Evolutionary conservation across 345 rosid species (phyloP).

Genomic region (Populus pruinosa): DNA sequence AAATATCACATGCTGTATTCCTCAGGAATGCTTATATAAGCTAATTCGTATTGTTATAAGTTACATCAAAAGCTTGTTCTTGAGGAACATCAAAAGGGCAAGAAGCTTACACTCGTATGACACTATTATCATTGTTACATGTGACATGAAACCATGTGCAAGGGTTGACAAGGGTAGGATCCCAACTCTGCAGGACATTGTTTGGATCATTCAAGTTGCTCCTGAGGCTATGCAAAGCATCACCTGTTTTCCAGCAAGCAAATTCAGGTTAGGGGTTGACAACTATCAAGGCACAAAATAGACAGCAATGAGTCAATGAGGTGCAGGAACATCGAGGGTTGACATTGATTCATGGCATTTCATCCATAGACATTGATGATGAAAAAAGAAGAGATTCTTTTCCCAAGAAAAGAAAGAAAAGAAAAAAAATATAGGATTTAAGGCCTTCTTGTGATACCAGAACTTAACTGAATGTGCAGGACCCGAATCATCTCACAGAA

Average conservation of each 20-base stretch:
- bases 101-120: slow-evolving; percentile 74
- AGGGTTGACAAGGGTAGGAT: slow-evolving; percentile 93
- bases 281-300: not conserved
- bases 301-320: not conserved
- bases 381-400: not conserved
- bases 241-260: slow-evolving; percentile 50
- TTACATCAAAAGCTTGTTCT: not conserved
- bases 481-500: not conserved
- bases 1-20: slow-evolving; percentile 2
- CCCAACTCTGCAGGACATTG: slow-evolving; percentile 97
- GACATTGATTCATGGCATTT: not conserved
- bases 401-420: not conserved
- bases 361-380: not conserved
- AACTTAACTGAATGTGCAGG: not conserved
- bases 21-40: slow-evolving; percentile 1
- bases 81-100: slow-evolving; percentile 9
- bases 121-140: slow-evolving; percentile 93
- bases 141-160: slow-evolving; percentile 99
- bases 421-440: not conserved
- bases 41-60: not conserved
- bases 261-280: not conserved
- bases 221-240: slow-evolving; percentile 86
- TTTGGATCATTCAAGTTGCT: slow-evolving; percentile 73
- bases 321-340: not conserved
- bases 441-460: not conserved